Conservation (phyloP, 2,329 filamentous ascomycete species). For the Albifimbria verrucaria region DNA sequence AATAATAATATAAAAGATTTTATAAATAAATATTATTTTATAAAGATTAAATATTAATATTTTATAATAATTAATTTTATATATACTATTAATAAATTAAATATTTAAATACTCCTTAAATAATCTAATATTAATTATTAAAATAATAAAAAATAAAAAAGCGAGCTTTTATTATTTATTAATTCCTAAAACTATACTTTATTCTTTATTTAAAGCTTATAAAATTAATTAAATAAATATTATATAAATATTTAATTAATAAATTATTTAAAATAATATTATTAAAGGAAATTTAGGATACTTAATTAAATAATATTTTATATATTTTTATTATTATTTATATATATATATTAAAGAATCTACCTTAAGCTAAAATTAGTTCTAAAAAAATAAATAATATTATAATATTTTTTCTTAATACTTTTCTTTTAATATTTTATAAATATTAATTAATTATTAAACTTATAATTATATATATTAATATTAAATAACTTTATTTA, state of each 20-base stretch:
- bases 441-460: neutral
- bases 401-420: neutral
- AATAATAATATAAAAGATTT: neutral
- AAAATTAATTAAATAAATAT: neutral
- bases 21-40: neutral
- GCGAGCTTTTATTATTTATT: neutral
- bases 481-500: no score
- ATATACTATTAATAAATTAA: no score
- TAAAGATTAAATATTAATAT: neutral
- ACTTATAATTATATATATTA: no score
- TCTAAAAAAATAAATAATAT: neutral
- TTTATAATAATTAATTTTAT: no score
- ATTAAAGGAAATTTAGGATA: neutral
- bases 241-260: neutral
- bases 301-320: neutral
- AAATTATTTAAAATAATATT: neutral
- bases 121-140: neutral
- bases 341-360: neutral
- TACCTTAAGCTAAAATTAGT: neutral
- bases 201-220: neutral
- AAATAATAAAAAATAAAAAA: neutral
- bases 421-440: neutral
- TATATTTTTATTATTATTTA: neutral
- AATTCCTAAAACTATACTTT: neutral
- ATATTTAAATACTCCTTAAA: neutral